These are phyloP conservation scores for Boletellus emodensis DNA, from an alignment of 768 basidiomycete species.

Conservation along the genomic window DNA sequence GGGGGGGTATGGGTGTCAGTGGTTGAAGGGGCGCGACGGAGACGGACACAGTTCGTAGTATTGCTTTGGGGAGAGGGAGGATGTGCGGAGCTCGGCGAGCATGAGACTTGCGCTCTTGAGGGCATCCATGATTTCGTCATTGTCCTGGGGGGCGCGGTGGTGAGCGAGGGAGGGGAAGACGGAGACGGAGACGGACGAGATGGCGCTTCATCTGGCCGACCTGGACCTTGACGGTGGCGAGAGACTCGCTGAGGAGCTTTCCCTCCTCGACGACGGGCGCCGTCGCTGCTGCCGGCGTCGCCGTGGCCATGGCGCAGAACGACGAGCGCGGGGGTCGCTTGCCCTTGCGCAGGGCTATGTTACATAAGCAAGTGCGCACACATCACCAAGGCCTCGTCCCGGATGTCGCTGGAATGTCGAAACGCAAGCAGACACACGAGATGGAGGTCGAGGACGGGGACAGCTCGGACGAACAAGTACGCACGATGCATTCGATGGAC, in stretches of 20 bases:
- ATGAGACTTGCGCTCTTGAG: constrained; percentile 96
- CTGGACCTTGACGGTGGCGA: constrained; percentile 85
- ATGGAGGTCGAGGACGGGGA: constrained; percentile 31
- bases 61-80: constrained; percentile 90
- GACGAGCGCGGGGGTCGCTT: background rate
- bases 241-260: constrained; percentile 78
- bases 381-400: too few species aligned
- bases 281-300: constrained; percentile 17
- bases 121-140: constrained; percentile 98
- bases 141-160: too few species aligned
- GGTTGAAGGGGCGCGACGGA: background rate
- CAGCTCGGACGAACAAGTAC: constrained; percentile 38
- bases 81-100: constrained; percentile 94
- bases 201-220: constrained; percentile 94
- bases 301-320: constrained; percentile 20
- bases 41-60: constrained; percentile 94
- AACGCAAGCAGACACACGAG: constrained; percentile 46
- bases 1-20: background rate
- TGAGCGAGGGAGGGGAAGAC: too few species aligned
- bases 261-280: constrained; percentile 64
- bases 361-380: constrained; percentile 12
- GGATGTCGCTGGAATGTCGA: constrained; percentile 43
- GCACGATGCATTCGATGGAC: constrained; percentile 20
- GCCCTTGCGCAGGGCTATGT: background rate
- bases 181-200: constrained; percentile 51